Evolutionary conservation across 2,329 filamentous ascomycete species (phyloP), one percentile per base, ranked within the genome.

Genomic region (Apiospora marii): DNA sequence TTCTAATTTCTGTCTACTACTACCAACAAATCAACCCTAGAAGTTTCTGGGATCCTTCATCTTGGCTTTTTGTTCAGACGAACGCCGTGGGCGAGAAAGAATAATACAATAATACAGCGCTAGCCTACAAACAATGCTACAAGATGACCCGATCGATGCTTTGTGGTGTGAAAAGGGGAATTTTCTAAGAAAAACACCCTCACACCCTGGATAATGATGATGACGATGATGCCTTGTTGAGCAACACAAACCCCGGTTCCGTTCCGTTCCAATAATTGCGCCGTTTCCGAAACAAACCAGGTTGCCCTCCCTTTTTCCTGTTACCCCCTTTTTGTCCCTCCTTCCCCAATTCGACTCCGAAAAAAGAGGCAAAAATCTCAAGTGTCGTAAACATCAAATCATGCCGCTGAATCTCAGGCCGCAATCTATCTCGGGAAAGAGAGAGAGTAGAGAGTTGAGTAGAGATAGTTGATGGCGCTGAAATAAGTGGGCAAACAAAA

Each of bases 71-170:
- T n/a, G 46, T 49, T 49, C 53, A 37, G 53, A 61, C 37, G 37
- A 41, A 48, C 44, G 44, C 44, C 30, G 53, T 30, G 30, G 51
- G 27, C 4, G 27, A 30, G 27, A 30, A 30, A 4, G 24, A 13
- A 27, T 1, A 58, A 58, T 30, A 58, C 16, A 58, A 37, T 8
- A 61, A 61, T 61, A 61, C 53, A 61, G 7, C 53, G 53, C 53
- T 61, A 37, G 53, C 27, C 53, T 61, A 61, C 53, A 61, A 61
- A 19, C 53, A 61, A 61, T 61, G 53, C 27, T 61, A 61, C 53
- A 61, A 61, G 27, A 37, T 37, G 24, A 53, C 27, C 37, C 37
- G n/a, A n/a, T n/a, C 27, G 53, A 61, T 61, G 53, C 53, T n/a
- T 49, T 49, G 44, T 6, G 44, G 10, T 8, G 37, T 41, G 37